These are phyloP conservation scores for Colletotrichum zoysiae DNA, from an alignment of 2,329 filamentous ascomycete species.

Conservation along the genomic window DNA sequence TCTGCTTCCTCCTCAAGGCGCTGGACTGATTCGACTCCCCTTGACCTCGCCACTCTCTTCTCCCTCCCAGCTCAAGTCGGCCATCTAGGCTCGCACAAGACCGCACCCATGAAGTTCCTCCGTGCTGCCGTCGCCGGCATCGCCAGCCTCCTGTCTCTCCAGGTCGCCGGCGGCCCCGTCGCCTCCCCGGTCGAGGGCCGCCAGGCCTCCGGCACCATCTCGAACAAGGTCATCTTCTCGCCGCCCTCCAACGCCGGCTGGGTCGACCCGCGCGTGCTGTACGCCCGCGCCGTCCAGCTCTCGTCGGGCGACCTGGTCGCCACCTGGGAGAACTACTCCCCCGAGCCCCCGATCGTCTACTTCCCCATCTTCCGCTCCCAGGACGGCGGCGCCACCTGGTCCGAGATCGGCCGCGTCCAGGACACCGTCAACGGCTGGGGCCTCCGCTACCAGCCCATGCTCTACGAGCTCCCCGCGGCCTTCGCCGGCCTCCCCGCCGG, in stretches of 20 bases:
- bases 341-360: slow-evolving; percentile 65
- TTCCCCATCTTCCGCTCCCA: slow-evolving; percentile 67
- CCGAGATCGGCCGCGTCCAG: slow-evolving; percentile 70
- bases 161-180: slow-evolving; percentile 33
- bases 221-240: slow-evolving; percentile 54
- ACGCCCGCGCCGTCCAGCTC: slow-evolving; percentile 59
- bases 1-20: slow-evolving; percentile 1
- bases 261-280: slow-evolving; percentile 58
- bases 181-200: slow-evolving; percentile 35
- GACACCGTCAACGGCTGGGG: slow-evolving; percentile 75
- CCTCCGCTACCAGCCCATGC: slow-evolving; percentile 75
- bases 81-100: neutral
- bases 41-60: neutral
- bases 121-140: slow-evolving; percentile 29
- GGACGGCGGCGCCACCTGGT: slow-evolving; percentile 71
- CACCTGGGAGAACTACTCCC: slow-evolving; percentile 69
- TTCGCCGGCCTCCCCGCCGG: slow-evolving; percentile 71
- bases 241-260: slow-evolving; percentile 56
- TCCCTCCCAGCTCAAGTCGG: neutral
- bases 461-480: slow-evolving; percentile 71
- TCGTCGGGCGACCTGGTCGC: slow-evolving; percentile 60
- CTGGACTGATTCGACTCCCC: neutral
- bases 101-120: slow-evolving; percentile 30
- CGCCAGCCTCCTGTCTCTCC: slow-evolving; percentile 27
- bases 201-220: slow-evolving; percentile 40